These are phyloP conservation scores for Castanospermum australe DNA, from an alignment of 306 rosid genomes.

Conservation along the genomic window DNA sequence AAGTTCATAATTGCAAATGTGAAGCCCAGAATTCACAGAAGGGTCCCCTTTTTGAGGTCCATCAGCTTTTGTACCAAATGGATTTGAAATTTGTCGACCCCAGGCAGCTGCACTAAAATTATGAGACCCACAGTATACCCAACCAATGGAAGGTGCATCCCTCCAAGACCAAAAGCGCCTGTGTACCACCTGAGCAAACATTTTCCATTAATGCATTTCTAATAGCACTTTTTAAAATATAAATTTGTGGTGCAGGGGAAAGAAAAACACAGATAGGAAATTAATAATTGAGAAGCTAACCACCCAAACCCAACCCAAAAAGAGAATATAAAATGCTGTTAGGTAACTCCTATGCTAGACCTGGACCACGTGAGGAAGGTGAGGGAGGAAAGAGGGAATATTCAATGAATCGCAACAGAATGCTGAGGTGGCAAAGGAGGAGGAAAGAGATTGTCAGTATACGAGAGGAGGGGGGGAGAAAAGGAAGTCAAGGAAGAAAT, in stretches of 20 bases:
- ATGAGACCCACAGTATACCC: slow-evolving; percentile 88
- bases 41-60: slow-evolving; percentile 32
- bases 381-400: too few relatives aligned
- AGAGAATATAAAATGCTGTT: too few relatives aligned
- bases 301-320: slow-evolving; percentile 12
- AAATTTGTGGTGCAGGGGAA: neutral
- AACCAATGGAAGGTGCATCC: slow-evolving; percentile 56
- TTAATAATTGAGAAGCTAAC: neutral
- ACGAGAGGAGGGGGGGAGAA: too few relatives aligned
- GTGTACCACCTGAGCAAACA: slow-evolving; percentile 56
- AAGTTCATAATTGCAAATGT: slow-evolving; percentile 80
- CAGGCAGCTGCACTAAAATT: slow-evolving; percentile 92
- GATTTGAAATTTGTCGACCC: slow-evolving; percentile 63
- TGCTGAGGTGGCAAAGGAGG: too few relatives aligned
- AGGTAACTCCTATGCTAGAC: too few relatives aligned
- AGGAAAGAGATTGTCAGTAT: too few relatives aligned
- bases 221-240: neutral
- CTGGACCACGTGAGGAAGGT: too few relatives aligned
- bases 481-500: too few relatives aligned
- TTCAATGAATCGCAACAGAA: too few relatives aligned
- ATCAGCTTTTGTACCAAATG: slow-evolving; percentile 37
- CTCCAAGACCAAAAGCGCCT: slow-evolving; percentile 62
- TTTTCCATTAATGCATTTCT: neutral
- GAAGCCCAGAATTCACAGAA: slow-evolving; percentile 52
- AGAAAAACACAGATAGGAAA: neutral